A percentile compares a stretch with the other conserved stretches of the same genome.
phyloP scores from a whole-genome alignment of 306 rosid species.

The Notholithocarpus densiflorus region DNA sequence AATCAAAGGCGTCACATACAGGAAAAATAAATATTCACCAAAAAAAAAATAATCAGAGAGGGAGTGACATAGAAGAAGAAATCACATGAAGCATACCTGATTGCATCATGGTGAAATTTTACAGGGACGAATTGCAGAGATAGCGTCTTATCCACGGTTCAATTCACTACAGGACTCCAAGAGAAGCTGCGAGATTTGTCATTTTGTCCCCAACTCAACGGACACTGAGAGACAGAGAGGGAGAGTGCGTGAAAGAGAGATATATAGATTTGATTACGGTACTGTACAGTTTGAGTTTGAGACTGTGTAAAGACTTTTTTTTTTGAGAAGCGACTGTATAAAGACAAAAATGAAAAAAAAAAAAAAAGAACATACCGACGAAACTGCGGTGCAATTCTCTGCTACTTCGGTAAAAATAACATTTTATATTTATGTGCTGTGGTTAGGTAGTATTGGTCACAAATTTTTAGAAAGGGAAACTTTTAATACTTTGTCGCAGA shows the following conservation, averaged over 20 bases:
- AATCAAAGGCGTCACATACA: background rate
- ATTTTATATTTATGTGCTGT: background rate
- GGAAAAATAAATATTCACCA: background rate
- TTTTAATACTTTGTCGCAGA: no score
- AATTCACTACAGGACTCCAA: background rate
- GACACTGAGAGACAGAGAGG: background rate
- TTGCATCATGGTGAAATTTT: conserved; percentile 32
- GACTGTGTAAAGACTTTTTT: background rate
- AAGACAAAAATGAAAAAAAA: no score
- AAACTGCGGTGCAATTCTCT: background rate
- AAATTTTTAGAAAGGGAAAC: background rate
- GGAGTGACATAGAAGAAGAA: background rate
- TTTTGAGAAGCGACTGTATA: no score
- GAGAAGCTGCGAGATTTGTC: no score
- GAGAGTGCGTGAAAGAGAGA: background rate
- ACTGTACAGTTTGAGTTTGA: background rate
- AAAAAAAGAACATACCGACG: background rate
- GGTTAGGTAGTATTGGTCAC: background rate
- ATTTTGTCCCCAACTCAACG: background rate
- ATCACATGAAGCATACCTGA: conserved; percentile 31
- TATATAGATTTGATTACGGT: background rate
- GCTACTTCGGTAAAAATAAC: background rate
- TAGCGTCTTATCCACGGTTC: conserved; percentile 18
- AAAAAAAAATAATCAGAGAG: background rate
- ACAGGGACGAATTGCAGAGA: conserved; percentile 11